Evolutionary conservation across 345 rosid species (phyloP).

Genomic region (Eucalyptus pauciflora): DNA sequence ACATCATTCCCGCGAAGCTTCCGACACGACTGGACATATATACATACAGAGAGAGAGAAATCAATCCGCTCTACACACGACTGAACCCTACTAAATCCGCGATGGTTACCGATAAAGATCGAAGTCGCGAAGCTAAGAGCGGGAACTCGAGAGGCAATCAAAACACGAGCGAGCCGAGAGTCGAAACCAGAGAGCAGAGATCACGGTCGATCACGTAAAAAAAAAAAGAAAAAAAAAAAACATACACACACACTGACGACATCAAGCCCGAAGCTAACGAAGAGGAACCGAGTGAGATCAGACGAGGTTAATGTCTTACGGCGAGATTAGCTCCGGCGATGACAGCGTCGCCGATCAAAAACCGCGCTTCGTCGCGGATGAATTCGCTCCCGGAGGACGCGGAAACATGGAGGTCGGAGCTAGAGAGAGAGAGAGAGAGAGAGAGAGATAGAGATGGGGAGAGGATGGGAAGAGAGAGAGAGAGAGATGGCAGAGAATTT

Average conservation of each 20-base stretch:
- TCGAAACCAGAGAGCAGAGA: neutral
- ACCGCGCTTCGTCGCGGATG: neutral
- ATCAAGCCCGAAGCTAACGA: neutral
- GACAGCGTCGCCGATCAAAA: neutral
- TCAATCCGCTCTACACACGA: neutral
- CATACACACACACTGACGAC: neutral
- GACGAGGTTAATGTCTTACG: neutral
- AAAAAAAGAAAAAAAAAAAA: too few species aligned
- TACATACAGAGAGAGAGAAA: neutral
- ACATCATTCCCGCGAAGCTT: neutral
- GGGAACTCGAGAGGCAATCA: neutral
- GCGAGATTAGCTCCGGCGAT: neutral
- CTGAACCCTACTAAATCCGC: neutral
- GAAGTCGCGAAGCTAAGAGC: neutral
- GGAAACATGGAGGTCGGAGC: neutral
- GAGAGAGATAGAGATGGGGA: neutral
- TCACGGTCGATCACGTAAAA: neutral
- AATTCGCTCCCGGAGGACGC: neutral
- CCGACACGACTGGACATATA: neutral
- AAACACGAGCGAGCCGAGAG: neutral
- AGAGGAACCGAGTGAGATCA: neutral
- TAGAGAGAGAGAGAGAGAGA: neutral
- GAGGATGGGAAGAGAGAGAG: neutral
- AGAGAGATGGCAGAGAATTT: neutral
- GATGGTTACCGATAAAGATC: neutral